Percentiles rank a stretch among this genome's conserved stretches.
phyloP scores from a whole-genome alignment of 148 eudicot species.

The Camellia lanceoleosa region DNA sequence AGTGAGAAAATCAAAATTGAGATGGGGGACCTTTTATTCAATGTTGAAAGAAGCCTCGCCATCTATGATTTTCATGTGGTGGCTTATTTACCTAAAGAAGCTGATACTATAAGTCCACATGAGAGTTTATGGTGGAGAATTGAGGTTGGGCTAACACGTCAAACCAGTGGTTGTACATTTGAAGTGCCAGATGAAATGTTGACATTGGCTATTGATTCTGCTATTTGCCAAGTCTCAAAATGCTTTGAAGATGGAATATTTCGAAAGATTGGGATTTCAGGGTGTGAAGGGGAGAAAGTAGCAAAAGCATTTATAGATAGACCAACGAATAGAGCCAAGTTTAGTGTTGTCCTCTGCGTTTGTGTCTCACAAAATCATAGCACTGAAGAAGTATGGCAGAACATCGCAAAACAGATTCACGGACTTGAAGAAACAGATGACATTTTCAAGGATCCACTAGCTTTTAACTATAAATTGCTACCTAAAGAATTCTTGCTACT shows the following conservation, averaged over 20 bases:
- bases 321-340: background rate
- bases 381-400: background rate
- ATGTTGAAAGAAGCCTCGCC: background rate
- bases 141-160: background rate
- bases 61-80: background rate
- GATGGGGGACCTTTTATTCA: background rate
- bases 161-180: background rate
- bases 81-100: conserved; percentile 1
- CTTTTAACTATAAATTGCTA: background rate
- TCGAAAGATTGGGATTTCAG: background rate
- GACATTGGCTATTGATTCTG: background rate
- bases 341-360: background rate
- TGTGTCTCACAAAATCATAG: background rate
- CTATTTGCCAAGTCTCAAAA: background rate
- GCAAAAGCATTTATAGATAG: background rate
- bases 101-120: background rate
- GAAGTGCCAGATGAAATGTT: background rate
- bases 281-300: background rate
- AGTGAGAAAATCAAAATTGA: background rate
- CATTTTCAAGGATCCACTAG: background rate
- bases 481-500: background rate
- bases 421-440: background rate
- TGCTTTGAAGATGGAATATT: background rate
- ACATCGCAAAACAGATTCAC: background rate
- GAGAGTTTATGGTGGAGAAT: background rate